Base-by-base conservation (phyloP, 305 asterid genomes). In the Fraxinus paxiana region DNA sequence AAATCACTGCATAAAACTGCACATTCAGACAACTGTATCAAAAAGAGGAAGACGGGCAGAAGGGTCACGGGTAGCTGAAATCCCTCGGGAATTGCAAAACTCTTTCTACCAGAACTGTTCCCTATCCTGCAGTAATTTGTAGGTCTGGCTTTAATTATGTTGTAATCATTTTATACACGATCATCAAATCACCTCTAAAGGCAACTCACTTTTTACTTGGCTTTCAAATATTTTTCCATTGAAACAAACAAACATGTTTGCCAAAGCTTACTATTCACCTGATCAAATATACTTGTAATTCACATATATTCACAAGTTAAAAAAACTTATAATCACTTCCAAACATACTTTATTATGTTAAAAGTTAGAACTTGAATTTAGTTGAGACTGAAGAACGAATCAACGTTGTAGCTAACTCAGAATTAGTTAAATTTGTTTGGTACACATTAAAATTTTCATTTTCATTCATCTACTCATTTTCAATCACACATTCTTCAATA, bases 121-220 rank as follows among this genome's bases (percentile, higher is more conserved):
- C 26, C 71, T 2, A 63, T 71, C 65, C 56, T 34, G 43, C 67
- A 28, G 73, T 84, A 33, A 31, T 75, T 33, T 51, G 73, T 28
- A 31, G 37, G 43, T 70, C 43, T 70, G 43, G 33, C 77, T 77
- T 77, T 84, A 92, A 90, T 92, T 86, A 92, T 90, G 90, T 74
- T 41, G 92, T 88, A 88, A 92, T 92, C 90, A 92, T 92, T 88
- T 89, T 84, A 54, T 86, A 82, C 89, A 86, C 73, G 87, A 46
- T 46, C 18, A 73, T 65, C 34, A 26, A 61, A 65, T 65, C 73
- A 9, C 6, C 73, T 1, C 69, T 46, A 92, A 91, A 93, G 94
- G 88, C 88, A 51, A 76, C 69, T 12, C 67, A 80, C 93, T 89
- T 93, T 90, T 87, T 76, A 87, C 79, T 54, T 6, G 31, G 20